A percentile compares a stretch with the other conserved stretches of the same genome.
phyloP scores from a whole-genome alignment of 75 land plant species.

The Sequoiadendron giganteum region DNA sequence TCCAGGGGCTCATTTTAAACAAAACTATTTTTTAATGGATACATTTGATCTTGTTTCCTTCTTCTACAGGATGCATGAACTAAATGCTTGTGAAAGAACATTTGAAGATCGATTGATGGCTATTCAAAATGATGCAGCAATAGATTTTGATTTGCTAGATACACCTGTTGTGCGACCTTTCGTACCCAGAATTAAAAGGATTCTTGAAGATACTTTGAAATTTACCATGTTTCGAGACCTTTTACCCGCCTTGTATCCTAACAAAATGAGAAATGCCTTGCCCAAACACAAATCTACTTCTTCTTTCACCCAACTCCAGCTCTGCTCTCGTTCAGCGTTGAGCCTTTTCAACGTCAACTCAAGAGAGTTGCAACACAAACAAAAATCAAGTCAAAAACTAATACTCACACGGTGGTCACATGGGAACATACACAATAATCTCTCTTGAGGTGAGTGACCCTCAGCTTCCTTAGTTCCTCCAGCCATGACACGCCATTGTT shows the following conservation, averaged over 20 bases:
- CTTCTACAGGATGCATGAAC: background rate
- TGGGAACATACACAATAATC: too few species aligned
- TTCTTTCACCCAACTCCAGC: too few species aligned
- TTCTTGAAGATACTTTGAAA: constrained; percentile 40
- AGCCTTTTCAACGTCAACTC: too few species aligned
- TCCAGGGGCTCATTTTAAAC: background rate
- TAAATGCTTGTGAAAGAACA: background rate
- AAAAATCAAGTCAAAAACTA: too few species aligned
- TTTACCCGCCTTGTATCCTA: constrained; percentile 13
- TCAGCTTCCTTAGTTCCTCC: too few species aligned
- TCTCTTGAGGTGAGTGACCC: too few species aligned
- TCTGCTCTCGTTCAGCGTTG: too few species aligned
- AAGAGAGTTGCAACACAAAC: too few species aligned
- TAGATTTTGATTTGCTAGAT: constrained; percentile 39
- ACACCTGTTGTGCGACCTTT: constrained; percentile 49
- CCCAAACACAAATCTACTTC: too few species aligned
- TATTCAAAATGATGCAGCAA: constrained; percentile 9
- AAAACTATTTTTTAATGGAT: background rate
- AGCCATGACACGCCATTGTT: too few species aligned
- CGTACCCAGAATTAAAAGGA: constrained; percentile 71
- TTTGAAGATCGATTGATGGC: background rate
- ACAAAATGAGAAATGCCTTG: constrained; percentile 42
- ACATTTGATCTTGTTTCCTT: background rate
- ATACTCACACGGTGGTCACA: too few species aligned
- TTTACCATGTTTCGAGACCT: constrained; percentile 8